Evolutionary conservation across 2,329 filamentous ascomycete genomes (phyloP).

Genomic region (Botrytis paeoniae): DNA sequence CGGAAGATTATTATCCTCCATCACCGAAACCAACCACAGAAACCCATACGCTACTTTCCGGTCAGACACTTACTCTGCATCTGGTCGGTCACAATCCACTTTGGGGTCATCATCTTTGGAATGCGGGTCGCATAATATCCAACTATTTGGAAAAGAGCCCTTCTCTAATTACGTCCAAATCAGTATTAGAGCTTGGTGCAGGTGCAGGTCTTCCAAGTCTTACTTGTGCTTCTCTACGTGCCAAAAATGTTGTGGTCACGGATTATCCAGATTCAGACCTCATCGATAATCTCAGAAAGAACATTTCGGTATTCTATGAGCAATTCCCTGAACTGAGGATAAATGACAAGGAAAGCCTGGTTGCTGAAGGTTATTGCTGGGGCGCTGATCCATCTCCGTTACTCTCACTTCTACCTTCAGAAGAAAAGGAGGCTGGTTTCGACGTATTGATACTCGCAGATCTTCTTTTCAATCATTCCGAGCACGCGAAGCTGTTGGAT

Average conservation of each 20-base stretch:
- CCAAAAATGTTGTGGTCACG: constrained; percentile 70
- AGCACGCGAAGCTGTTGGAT: constrained; percentile 74
- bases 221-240: constrained; percentile 70
- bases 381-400: constrained; percentile 62
- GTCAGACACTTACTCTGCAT: constrained; percentile 55
- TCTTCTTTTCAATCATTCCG: constrained; percentile 85
- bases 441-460: constrained; percentile 85
- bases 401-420: constrained; percentile 50
- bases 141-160: constrained; percentile 72
- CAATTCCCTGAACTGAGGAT: constrained; percentile 13
- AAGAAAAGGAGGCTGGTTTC: constrained; percentile 48
- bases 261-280: constrained; percentile 86
- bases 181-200: constrained; percentile 85
- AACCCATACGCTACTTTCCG: constrained; percentile 66
- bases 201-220: constrained; percentile 83
- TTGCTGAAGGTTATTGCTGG: constrained; percentile 78
- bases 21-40: constrained; percentile 73
- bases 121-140: constrained; percentile 76
- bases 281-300: constrained; percentile 74
- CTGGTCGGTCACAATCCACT: constrained; percentile 85
- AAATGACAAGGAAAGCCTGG: constrained; percentile 40
- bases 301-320: constrained; percentile 51
- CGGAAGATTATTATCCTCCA: constrained; percentile 74
- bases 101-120: constrained; percentile 91
- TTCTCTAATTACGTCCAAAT: constrained; percentile 60